Conservation (phyloP, 371 early-diverging fungal species). For the Actinomucor elegans region DNA sequence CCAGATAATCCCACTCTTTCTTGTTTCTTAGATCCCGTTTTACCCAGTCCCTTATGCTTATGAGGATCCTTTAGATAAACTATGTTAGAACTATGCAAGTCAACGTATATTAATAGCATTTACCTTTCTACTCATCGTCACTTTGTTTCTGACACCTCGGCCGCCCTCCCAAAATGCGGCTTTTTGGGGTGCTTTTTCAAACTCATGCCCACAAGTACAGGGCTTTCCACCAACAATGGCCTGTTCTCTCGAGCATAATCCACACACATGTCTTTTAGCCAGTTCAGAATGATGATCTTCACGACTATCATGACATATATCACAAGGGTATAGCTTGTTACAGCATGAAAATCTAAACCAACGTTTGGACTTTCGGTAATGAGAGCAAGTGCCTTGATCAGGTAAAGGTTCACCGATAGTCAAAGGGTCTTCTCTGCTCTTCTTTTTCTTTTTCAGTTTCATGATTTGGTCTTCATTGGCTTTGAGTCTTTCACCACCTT, state of each 20-base stretch:
- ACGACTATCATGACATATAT: constrained; percentile 87
- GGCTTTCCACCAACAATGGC: constrained; percentile 39
- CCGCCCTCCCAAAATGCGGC: constrained; percentile 97
- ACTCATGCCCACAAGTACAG: constrained; percentile 75
- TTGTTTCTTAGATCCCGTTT: constrained; percentile 56
- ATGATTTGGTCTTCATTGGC: constrained; percentile 26
- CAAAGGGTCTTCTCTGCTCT: constrained; percentile 48
- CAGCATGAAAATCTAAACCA: constrained; percentile 98
- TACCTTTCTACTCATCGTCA: constrained; percentile 84
- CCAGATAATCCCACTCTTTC: constrained; percentile 55
- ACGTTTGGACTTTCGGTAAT: constrained; percentile 90
- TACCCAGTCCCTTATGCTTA: constrained; percentile 46
- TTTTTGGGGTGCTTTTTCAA: constrained; percentile 38
- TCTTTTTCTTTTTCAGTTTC: constrained; percentile 47
- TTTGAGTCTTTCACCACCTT: constrained; percentile 35
- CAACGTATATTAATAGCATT: background rate
- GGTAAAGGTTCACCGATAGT: constrained; percentile 77
- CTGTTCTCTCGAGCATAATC: constrained; percentile 90
- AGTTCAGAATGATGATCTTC: constrained; percentile 68
- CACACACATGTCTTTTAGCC: constrained; percentile 92
- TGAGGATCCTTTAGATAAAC: constrained; percentile 37
- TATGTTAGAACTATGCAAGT: background rate
- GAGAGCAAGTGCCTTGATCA: constrained; percentile 85
- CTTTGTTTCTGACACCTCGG: constrained; percentile 83
- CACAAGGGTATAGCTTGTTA: constrained; percentile 82